Percentiles rank a stretch among this genome's conserved stretches.
Evolutionary conservation across 2,329 filamentous ascomycete genomes (phyloP).

Genomic region (Coleophoma cylindrospora): DNA sequence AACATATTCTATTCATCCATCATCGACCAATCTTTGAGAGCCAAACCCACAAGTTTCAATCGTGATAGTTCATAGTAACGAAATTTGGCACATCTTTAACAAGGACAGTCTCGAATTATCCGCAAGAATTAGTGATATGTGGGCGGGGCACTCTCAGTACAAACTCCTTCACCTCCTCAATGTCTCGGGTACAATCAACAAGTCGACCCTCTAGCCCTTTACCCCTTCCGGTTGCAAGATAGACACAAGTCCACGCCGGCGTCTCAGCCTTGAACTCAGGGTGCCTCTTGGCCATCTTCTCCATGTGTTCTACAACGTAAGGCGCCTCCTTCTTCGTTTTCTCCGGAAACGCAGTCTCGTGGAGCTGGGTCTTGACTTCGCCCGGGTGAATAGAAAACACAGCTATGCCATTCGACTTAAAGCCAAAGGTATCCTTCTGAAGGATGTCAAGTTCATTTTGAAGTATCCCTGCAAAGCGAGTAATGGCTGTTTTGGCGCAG

Average conservation of each 20-base stretch:
- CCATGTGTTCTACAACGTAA: conserved; percentile 14
- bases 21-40: too few species aligned
- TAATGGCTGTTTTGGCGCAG: conserved; percentile 14
- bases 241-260: conserved; percentile 16
- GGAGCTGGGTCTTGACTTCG: conserved; percentile 12
- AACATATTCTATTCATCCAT: too few species aligned
- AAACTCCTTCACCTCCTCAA: conserved; percentile 11
- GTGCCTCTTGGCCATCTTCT: conserved; percentile 8
- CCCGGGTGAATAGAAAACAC: conserved; percentile 15
- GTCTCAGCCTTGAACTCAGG: conserved; percentile 11
- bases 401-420: conserved; percentile 9
- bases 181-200: conserved; percentile 13
- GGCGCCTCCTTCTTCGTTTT: conserved; percentile 13
- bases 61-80: too few species aligned
- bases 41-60: too few species aligned
- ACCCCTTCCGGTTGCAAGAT: conserved; percentile 13
- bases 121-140: conserved; percentile 13
- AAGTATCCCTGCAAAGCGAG: conserved; percentile 11
- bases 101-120: background rate
- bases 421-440: conserved; percentile 6
- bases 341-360: conserved; percentile 11
- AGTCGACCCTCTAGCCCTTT: conserved; percentile 7
- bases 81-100: too few species aligned
- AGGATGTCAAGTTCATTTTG: conserved; percentile 13
- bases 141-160: conserved; percentile 5